These are phyloP conservation scores for Orbilia javanica DNA, from an alignment of 2,329 filamentous ascomycete species.

Conservation along the genomic window DNA sequence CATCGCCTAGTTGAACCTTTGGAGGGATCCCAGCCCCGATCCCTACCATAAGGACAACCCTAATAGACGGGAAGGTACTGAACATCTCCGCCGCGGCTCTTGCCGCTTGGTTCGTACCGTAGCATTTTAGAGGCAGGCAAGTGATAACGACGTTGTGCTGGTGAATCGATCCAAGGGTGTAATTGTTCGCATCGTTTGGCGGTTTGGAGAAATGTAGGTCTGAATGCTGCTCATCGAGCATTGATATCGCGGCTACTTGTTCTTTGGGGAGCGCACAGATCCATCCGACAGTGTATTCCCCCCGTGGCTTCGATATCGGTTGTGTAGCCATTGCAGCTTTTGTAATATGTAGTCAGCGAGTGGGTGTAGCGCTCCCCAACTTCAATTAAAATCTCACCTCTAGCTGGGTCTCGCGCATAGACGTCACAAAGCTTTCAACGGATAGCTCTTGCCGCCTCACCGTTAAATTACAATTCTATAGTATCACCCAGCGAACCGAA, in stretches of 20 bases:
- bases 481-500: no score
- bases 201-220: slow-evolving; percentile 5
- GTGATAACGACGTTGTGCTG: slow-evolving; percentile 31
- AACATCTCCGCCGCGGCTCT: slow-evolving; percentile 17
- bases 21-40: slow-evolving; percentile 36
- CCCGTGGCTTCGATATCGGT: no score
- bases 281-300: no score
- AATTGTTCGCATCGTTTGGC: slow-evolving; percentile 27
- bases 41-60: slow-evolving; percentile 31
- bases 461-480: no score
- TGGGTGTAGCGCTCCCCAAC: no score
- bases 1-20: background rate
- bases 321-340: no score
- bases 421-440: no score
- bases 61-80: slow-evolving; percentile 15
- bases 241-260: background rate
- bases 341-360: no score
- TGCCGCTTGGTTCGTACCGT: slow-evolving; percentile 25
- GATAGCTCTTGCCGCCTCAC: no score
- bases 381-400: no score
- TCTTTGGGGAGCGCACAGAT: no score
- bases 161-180: slow-evolving; percentile 20
- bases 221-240: slow-evolving; percentile 30
- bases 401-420: no score
- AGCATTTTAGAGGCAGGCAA: background rate